Base-by-base conservation (phyloP, 352 stramenopile species). In the Globisporangium carolinianum region DNA sequence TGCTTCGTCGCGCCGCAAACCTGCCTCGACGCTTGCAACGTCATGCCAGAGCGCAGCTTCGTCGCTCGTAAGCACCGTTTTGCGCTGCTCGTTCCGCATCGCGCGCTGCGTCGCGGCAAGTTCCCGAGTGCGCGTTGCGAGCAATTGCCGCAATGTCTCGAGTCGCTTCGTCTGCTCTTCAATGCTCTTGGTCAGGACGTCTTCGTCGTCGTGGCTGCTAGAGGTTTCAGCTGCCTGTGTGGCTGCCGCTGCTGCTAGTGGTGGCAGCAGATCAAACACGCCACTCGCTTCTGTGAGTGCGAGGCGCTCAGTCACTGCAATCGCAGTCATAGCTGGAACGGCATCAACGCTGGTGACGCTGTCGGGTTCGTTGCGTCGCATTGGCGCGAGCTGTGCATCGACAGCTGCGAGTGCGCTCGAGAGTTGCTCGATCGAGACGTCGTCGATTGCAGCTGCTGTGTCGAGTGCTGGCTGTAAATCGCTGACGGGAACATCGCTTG, bases 111-210 rank as follows among this genome's bases (percentile, higher is more conserved):
- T 67, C 0, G 24, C 37, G 12, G 66, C 8, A 17, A 83, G 66
- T 41, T 83, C 75, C 38, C 54, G 47, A 55, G 82, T 84, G 7
- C 76, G 72, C 12, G 60, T 57, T 18, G 73, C 48, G 54, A 91
- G 76, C 37, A 60, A 52, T 15, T 68, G 49, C 15, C 69, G 83
- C 32, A 91, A 62, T n/a, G 58, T 38, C 38, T 83, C 66, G 32
- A 89, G 62, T 2, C 79, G 66, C 47, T 72, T 65, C 2, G 51
- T 69, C 53, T 86, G 72, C 55, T 83, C 78, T 52, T 91, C 76
- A 53, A 91, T 85, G 57, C 78, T 91, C 17, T 80, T 86, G 3
- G 68, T 72, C 7, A 87, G 51, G 6, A 64, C 48, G 24, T 82
- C 76, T 4, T 77, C 74, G 2, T 32, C 24, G 53, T 73, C 64